phyloP scores from a whole-genome alignment of 306 rosid species.

The Citrullus mucosospermus region DNA sequence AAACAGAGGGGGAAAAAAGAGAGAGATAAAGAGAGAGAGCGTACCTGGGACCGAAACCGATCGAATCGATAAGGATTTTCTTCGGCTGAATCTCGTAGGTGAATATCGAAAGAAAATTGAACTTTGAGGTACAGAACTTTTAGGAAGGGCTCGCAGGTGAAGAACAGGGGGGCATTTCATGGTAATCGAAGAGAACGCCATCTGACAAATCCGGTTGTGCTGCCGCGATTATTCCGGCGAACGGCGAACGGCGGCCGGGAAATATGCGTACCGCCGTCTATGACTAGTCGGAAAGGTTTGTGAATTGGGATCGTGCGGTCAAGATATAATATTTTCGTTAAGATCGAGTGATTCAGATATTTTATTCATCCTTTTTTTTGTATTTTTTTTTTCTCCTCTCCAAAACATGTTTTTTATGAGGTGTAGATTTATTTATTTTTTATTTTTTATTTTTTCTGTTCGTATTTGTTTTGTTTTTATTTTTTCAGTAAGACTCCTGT shows the following conservation, averaged over 20 bases:
- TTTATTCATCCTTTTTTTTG: not conserved
- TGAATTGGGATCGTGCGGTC: not conserved
- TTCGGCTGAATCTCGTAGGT: slow-evolving; percentile 22
- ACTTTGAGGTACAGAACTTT: slow-evolving; percentile 15
- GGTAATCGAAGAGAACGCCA: slow-evolving; percentile 58
- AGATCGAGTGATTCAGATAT: not conserved
- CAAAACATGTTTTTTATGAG: not conserved
- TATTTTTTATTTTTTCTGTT: no score
- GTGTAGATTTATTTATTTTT: not conserved
- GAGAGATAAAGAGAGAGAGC: not conserved
- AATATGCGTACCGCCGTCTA: not conserved
- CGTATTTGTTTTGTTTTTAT: no score
- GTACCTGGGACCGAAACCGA: slow-evolving; percentile 51
- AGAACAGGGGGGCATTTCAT: slow-evolving; percentile 27
- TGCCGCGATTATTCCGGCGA: not conserved
- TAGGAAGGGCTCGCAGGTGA: slow-evolving; percentile 19
- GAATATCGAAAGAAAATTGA: slow-evolving; percentile 34
- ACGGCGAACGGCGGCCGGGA: not conserved
- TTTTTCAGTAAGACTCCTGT: no score
- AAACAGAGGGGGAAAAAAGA: no score
- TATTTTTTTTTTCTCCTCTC: no score
- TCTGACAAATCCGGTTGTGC: slow-evolving; percentile 9
- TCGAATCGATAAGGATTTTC: slow-evolving; percentile 47
- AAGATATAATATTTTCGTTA: not conserved
- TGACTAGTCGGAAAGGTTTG: not conserved